These are phyloP conservation scores for Actinomucor elegans DNA, from an alignment of 371 early-diverging fungal species.

Conservation along the genomic window DNA sequence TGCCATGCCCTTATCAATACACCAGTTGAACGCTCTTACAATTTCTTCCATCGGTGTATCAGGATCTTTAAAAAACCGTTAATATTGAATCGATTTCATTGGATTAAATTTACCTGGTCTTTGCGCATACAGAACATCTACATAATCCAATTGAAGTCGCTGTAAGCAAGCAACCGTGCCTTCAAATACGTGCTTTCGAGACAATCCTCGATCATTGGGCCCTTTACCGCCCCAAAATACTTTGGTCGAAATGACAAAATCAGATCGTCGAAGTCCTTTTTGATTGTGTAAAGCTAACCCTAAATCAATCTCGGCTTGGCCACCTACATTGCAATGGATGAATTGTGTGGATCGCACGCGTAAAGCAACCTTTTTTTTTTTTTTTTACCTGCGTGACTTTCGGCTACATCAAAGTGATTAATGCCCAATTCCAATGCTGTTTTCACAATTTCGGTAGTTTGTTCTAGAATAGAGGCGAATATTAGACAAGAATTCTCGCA, in stretches of 20 bases:
- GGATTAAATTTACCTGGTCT: slow-evolving; percentile 65
- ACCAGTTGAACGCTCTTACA: slow-evolving; percentile 85
- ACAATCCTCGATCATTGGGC: slow-evolving; percentile 82
- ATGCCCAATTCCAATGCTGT: slow-evolving; percentile 76
- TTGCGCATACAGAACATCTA: slow-evolving; percentile 84
- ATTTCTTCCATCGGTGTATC: slow-evolving; percentile 82
- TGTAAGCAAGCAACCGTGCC: slow-evolving; percentile 76
- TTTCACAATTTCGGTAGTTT: slow-evolving; percentile 68
- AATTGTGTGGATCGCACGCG: no score
- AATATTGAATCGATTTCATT: no score
- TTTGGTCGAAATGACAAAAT: slow-evolving; percentile 82
- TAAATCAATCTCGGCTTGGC: slow-evolving; percentile 79
- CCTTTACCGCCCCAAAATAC: slow-evolving; percentile 83
- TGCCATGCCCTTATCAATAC: slow-evolving; percentile 82
- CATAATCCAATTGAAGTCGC: slow-evolving; percentile 77
- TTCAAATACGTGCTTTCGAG: slow-evolving; percentile 85
- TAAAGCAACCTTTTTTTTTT: no score
- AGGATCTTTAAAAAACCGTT: slow-evolving; percentile 45
- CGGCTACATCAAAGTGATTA: slow-evolving; percentile 85
- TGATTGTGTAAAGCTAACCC: slow-evolving; percentile 72
- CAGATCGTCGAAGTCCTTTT: slow-evolving; percentile 66
- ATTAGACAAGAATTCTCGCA: background rate
- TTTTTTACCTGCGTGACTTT: slow-evolving; percentile 60
- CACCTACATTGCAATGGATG: slow-evolving; percentile 36
- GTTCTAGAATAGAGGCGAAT: slow-evolving; percentile 30